phyloP scores from a whole-genome alignment of 2,329 filamentous ascomycete genomes.

The Trichoderma atroviride region DNA sequence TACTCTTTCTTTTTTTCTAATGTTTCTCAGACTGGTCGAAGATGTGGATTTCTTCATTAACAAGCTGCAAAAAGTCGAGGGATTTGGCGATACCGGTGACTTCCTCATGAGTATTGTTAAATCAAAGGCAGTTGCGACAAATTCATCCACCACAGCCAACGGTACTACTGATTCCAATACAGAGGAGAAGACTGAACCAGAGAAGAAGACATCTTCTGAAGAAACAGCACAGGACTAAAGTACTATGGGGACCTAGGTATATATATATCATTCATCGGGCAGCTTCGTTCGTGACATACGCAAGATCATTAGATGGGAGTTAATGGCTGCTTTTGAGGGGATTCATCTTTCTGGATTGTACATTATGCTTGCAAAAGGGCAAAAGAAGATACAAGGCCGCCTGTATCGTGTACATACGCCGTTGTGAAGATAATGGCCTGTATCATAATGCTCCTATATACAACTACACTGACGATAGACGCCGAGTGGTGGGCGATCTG shows the following conservation, averaged over 20 bases:
- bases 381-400: not conserved
- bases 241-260: not conserved
- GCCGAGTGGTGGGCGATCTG: not conserved
- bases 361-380: conserved; percentile 1
- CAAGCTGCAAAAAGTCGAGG: conserved; percentile 76
- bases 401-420: conserved; percentile 9
- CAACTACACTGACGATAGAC: not conserved
- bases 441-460: not conserved
- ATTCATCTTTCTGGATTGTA: conserved; percentile 10
- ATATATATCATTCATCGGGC: not conserved
- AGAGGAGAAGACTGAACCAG: conserved; percentile 28
- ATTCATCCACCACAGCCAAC: conserved; percentile 29
- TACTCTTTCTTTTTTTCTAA: not conserved
- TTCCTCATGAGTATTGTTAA: conserved; percentile 67
- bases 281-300: not conserved
- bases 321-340: conserved; percentile 4
- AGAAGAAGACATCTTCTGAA: conserved; percentile 27
- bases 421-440: not conserved
- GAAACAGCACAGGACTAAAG: conserved; percentile 5
- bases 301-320: conserved; percentile 25
- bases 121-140: conserved; percentile 53
- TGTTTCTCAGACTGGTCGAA: conserved; percentile 64
- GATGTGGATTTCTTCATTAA: conserved; percentile 74
- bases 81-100: conserved; percentile 73
- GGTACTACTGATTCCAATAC: conserved; percentile 26